Evolutionary conservation across 768 basidiomycete species (phyloP).

Genomic region (Cystobasidium ongulense): DNA sequence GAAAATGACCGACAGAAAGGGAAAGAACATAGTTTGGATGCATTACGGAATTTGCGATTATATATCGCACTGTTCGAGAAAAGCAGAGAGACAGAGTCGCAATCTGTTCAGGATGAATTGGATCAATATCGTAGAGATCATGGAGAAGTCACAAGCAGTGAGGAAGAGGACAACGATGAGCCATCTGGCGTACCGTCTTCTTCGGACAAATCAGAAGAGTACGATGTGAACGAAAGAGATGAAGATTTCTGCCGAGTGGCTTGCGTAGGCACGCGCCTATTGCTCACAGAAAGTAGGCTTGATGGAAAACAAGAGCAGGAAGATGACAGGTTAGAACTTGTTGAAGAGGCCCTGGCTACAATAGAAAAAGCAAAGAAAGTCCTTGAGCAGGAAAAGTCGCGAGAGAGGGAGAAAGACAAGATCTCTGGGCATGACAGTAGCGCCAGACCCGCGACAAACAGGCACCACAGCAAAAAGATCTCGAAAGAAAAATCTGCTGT

Average conservation of each 20-base stretch:
- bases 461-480: not conserved
- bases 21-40: not conserved
- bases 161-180: conserved; percentile 5
- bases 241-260: conserved; percentile 15
- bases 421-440: not conserved
- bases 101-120: not conserved
- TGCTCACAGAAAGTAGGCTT: conserved; percentile 6
- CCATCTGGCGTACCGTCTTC: not conserved
- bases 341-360: not conserved
- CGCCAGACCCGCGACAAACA: not conserved
- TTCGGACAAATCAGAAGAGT: not conserved
- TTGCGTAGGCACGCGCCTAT: conserved; percentile 17
- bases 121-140: not conserved
- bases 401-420: conserved; percentile 6
- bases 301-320: conserved; percentile 26
- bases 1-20: conserved; percentile 1
- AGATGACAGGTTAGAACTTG: conserved; percentile 14
- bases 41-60: conserved; percentile 10
- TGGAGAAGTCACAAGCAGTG: not conserved
- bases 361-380: conserved; percentile 15
- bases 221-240: not conserved
- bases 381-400: not conserved
- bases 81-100: conserved; percentile 16
- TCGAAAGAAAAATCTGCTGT: not conserved
- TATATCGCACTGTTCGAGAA: conserved; percentile 28